A percentile compares a stretch with the other conserved stretches of the same genome.
These are phyloP conservation scores for Aristolochia californica DNA, from an alignment of 164 flowering plant genomes.

Conservation along the genomic window DNA sequence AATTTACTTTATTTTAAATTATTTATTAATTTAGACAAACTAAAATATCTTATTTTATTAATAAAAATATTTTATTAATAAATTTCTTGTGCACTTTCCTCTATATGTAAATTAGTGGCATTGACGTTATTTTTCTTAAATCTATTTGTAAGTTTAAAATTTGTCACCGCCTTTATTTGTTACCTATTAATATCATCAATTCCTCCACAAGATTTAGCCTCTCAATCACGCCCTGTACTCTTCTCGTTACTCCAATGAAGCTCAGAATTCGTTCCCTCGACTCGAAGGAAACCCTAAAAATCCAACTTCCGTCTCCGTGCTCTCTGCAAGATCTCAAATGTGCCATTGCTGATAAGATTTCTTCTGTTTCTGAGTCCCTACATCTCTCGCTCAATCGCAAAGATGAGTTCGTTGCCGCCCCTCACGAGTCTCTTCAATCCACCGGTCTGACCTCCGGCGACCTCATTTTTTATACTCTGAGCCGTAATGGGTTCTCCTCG, in stretches of 20 bases:
- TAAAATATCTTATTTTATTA: no score
- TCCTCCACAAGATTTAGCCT: no score
- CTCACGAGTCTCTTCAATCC: neutral
- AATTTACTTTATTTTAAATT: no score
- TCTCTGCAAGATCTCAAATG: constrained; percentile 1
- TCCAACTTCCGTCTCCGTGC: neutral
- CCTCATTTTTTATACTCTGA: constrained; percentile 1
- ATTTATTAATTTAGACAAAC: no score
- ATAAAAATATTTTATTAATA: no score
- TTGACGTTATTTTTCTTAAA: no score
- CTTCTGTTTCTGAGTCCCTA: neutral
- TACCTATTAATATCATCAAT: no score
- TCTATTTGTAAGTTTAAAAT: no score
- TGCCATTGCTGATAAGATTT: neutral
- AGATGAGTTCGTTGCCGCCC: constrained; percentile 3
- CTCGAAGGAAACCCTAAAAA: neutral
- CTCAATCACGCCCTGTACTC: neutral
- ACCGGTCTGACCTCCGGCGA: constrained; percentile 7
- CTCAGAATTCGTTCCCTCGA: constrained; percentile 2
- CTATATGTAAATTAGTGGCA: no score
- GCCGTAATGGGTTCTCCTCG: neutral
- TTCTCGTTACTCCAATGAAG: neutral
- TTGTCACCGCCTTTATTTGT: no score
- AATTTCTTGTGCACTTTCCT: no score
- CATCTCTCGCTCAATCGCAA: constrained; percentile 2